phyloP scores from a whole-genome alignment of 257 asterid species.

The Solanum megistacrolobum region DNA sequence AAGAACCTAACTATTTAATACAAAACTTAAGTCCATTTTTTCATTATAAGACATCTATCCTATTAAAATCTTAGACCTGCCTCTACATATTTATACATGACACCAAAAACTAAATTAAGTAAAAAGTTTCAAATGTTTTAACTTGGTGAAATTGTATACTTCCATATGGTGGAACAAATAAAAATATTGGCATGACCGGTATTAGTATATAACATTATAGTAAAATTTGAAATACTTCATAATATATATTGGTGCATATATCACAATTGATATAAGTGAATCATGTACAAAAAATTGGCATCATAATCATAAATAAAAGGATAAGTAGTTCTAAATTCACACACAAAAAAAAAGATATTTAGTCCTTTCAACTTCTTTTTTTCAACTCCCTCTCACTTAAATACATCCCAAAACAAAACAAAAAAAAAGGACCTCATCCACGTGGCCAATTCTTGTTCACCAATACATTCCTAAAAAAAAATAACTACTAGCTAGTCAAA shows the following conservation, averaged over 20 bases:
- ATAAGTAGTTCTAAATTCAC: neutral
- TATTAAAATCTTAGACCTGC: neutral
- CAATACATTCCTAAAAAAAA: neutral
- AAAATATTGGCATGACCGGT: neutral
- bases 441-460: neutral
- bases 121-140: neutral
- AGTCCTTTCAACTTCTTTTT: neutral
- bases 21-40: neutral
- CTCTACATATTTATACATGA: neutral
- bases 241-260: neutral
- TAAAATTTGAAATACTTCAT: neutral
- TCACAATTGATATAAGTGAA: neutral
- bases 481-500: neutral
- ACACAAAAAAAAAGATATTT: neutral
- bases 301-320: neutral
- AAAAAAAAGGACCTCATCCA: neutral
- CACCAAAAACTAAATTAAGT: neutral
- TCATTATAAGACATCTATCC: neutral
- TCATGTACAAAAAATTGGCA: neutral
- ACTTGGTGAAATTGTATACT: neutral
- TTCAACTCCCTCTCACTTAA: neutral
- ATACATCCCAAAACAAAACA: neutral
- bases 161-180: neutral
- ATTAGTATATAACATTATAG: neutral
- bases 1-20: neutral